These are phyloP conservation scores for Pseudocercospora eumusae DNA, from an alignment of 2,329 filamentous ascomycete genomes.

Conservation along the genomic window DNA sequence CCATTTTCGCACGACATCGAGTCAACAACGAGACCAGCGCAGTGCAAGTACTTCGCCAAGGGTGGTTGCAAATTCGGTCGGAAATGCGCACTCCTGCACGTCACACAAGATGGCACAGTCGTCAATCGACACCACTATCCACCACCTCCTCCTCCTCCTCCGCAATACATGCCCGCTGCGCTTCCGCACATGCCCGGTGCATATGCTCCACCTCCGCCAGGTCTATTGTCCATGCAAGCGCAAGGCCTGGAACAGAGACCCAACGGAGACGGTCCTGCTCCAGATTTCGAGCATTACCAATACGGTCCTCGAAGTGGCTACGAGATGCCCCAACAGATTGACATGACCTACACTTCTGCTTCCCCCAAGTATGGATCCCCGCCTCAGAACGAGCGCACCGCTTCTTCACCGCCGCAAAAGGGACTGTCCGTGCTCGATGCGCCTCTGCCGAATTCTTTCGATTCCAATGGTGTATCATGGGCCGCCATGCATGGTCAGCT, in stretches of 20 bases:
- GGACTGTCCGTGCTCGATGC: conserved; percentile 91
- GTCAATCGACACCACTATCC: conserved; percentile 65
- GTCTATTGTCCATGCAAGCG: conserved; percentile 41
- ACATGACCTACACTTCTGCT: conserved; percentile 59
- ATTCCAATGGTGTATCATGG: conserved; percentile 91
- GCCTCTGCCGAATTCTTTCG: conserved; percentile 89
- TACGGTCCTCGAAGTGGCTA: conserved; percentile 34
- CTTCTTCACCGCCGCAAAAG: conserved; percentile 67
- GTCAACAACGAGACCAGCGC: conserved; percentile 76
- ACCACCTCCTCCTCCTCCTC: conserved; percentile 25
- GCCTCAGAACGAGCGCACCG: conserved; percentile 72
- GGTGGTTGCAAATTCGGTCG: conserved; percentile 99
- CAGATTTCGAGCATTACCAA: conserved; percentile 35
- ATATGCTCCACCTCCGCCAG: conserved; percentile 35
- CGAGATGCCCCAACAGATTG: conserved; percentile 45
- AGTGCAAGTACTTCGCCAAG: conserved; percentile 99
- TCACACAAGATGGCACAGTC: conserved; percentile 87
- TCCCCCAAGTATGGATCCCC: conserved; percentile 79
- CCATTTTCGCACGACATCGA: conserved; percentile 95
- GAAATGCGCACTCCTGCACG: conserved; percentile 95
- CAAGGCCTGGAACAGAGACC: conserved; percentile 36
- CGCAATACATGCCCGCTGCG: conserved; percentile 25
- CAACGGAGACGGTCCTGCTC: conserved; percentile 30
- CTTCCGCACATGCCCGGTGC: conserved; percentile 21
- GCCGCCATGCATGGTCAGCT: conserved; percentile 77